Evolutionary conservation across 225 moss, liverwort and hornwort species (phyloP), one percentile per base, ranked within the genome.

Genomic region (Physcomitrellopsis africana): DNA sequence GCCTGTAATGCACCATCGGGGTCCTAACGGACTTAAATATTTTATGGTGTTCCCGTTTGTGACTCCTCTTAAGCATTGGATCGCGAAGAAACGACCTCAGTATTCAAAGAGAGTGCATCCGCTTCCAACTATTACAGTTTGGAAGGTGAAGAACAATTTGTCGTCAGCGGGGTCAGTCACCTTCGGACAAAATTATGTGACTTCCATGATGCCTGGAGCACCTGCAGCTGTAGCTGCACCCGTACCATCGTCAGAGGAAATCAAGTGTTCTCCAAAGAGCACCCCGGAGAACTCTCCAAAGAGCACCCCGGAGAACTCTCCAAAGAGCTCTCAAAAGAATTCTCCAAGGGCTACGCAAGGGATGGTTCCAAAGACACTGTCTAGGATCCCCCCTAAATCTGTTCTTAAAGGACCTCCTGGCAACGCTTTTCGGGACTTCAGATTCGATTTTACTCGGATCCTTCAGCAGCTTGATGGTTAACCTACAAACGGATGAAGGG

Each of bases 11-110:
- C 95, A 99, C 74, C 95, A 93, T 48, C 90, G 99, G 13, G 99
- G 97, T 20, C 93, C 95, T 45, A 92, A 92, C 3, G 99, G 99
- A 67, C 79, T 89, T 59, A 99, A 99, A 65, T 99, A 93, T 65
- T 95, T 93, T 60, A 99, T 99, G 99, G 95, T 99, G 60, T 95
- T 81, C 57, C 99, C 99, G 37, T 99, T 99, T 65, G 90, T 91
- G 18, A 80, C 75, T 51, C 77, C 83, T 20, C 76, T 94, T 2
- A 89, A 91, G 77, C 77, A 17, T 47, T 97, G 94, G 94, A 90
- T 94, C 26, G 66, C 81, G 11, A 75, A 71, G 60, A 81, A 90
- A 64, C 84, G 86, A 9, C 52, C 84, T 15, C 73, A 72, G 51
- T 65, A 66, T 56, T 42, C 60, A 23, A 84, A 81, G 69, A 77